phyloP scores from a whole-genome alignment of 331 rosid species.

The Ulmus americana region DNA sequence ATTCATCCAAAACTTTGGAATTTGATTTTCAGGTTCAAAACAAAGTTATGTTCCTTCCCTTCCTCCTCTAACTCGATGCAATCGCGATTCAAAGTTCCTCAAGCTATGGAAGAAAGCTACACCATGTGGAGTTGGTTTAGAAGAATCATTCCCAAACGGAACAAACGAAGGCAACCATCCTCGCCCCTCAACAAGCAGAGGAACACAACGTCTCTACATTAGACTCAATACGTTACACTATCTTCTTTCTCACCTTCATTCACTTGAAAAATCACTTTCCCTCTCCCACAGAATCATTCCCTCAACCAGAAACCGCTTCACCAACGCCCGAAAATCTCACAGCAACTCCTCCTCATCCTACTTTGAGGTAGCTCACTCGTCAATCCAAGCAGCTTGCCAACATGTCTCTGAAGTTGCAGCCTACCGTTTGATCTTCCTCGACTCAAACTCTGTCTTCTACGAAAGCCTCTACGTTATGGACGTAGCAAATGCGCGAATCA shows the following conservation, averaged over 20 bases:
- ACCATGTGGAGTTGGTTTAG: slow-evolving; percentile 46
- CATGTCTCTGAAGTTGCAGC: slow-evolving; percentile 89
- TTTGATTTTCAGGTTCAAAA: slow-evolving; percentile 55
- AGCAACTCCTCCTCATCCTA: slow-evolving; percentile 30
- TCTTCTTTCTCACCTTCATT: slow-evolving; percentile 48
- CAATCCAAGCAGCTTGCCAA: slow-evolving; percentile 53
- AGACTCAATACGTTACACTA: slow-evolving; percentile 82
- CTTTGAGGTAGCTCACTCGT: slow-evolving; percentile 44
- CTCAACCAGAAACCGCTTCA: slow-evolving; percentile 27
- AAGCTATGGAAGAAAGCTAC: slow-evolving; percentile 67
- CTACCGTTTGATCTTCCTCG: slow-evolving; percentile 75
- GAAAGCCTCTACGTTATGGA: slow-evolving; percentile 58
- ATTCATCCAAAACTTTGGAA: too few relatives aligned
- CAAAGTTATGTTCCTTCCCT: slow-evolving; percentile 74
- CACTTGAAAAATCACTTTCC: slow-evolving; percentile 53
- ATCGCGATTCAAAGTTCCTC: slow-evolving; percentile 53
- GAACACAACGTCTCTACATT: slow-evolving; percentile 84
- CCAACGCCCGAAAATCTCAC: slow-evolving; percentile 26
- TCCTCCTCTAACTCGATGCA: slow-evolving; percentile 88
- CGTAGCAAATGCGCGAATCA: slow-evolving; percentile 57
- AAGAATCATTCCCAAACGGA: slow-evolving; percentile 33
- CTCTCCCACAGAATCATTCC: slow-evolving; percentile 34
- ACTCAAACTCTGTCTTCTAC: slow-evolving; percentile 65
- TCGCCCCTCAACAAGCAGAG: slow-evolving; percentile 80
- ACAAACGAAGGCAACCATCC: slow-evolving; percentile 57